Evolutionary conservation across 2,329 filamentous ascomycete species (phyloP).

Genomic region (Pestalotiopsis sp.): DNA sequence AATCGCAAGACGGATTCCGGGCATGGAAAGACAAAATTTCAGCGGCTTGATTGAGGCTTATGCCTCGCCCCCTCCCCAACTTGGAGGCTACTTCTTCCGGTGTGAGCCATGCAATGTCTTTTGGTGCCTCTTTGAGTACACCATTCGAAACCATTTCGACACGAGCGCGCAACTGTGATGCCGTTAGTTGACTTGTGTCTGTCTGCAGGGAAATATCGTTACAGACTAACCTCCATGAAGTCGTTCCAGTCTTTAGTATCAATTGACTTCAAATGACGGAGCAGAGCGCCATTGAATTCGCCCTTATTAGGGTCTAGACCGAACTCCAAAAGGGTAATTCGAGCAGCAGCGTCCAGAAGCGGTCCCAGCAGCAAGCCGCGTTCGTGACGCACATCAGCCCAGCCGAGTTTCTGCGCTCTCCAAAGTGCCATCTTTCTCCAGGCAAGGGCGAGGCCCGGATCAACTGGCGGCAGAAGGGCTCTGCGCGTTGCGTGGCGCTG

Average conservation of each 20-base stretch:
- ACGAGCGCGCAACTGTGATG: neutral
- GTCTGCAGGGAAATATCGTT: neutral
- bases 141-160: neutral
- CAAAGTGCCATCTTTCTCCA: neutral
- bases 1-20: too few species aligned
- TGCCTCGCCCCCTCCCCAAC: too few species aligned
- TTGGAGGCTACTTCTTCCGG: too few species aligned
- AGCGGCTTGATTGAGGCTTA: too few species aligned
- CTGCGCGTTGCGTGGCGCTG: too few species aligned
- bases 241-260: neutral
- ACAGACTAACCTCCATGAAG: neutral
- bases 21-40: too few species aligned
- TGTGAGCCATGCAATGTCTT: too few species aligned
- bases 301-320: neutral
- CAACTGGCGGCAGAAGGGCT: neutral
- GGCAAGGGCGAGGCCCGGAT: neutral
- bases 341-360: neutral
- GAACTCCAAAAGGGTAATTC: neutral
- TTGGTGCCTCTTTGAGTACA: too few species aligned
- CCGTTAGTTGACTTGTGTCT: neutral
- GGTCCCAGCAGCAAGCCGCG: neutral
- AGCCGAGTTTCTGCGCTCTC: neutral
- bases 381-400: neutral
- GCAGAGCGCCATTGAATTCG: neutral
- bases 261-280: neutral